Evolutionary conservation across 2,329 filamentous ascomycete genomes (phyloP).

Genomic region (Phoma herbarum): DNA sequence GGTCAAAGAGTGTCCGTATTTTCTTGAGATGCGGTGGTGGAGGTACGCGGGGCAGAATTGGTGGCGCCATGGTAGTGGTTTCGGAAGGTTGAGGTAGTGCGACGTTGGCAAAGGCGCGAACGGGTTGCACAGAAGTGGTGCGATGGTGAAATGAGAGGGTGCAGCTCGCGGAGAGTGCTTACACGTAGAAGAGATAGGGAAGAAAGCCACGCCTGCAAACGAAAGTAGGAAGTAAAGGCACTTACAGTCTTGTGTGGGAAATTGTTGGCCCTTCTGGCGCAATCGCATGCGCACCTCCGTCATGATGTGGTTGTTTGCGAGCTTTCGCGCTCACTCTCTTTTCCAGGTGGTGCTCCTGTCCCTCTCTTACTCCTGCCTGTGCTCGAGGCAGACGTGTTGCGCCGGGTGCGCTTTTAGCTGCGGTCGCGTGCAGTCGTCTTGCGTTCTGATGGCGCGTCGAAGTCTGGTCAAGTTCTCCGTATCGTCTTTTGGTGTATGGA

Average conservation of each 20-base stretch:
- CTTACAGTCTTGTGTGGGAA: slow-evolving; percentile 54
- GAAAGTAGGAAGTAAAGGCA: slow-evolving; percentile 13
- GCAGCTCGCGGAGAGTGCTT: not conserved
- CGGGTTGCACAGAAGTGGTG: not conserved
- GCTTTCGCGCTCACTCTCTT: not conserved
- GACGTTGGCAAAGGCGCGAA: not conserved
- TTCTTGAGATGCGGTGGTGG: slow-evolving; percentile 17
- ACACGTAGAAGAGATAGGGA: not conserved
- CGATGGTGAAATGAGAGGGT: not conserved
- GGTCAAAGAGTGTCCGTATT: slow-evolving; percentile 16
- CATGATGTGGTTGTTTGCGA: slow-evolving; percentile 43
- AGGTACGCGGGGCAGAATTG: slow-evolving; percentile 21
- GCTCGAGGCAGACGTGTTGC: not conserved
- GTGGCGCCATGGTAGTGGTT: slow-evolving; percentile 3
- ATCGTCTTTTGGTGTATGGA: not conserved
- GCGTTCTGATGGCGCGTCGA: not conserved
- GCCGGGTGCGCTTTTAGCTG: slow-evolving; percentile 2
- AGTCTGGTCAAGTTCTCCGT: not conserved
- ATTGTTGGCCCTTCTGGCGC: slow-evolving; percentile 59
- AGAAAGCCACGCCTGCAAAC: not conserved
- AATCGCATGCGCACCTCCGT: slow-evolving; percentile 59
- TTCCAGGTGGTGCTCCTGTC: too few relatives aligned
- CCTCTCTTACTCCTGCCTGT: not conserved
- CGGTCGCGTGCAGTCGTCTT: not conserved
- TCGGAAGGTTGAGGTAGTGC: slow-evolving; percentile 1